phyloP scores from a whole-genome alignment of 148 eudicot species.

The Pouteria glomerata region DNA sequence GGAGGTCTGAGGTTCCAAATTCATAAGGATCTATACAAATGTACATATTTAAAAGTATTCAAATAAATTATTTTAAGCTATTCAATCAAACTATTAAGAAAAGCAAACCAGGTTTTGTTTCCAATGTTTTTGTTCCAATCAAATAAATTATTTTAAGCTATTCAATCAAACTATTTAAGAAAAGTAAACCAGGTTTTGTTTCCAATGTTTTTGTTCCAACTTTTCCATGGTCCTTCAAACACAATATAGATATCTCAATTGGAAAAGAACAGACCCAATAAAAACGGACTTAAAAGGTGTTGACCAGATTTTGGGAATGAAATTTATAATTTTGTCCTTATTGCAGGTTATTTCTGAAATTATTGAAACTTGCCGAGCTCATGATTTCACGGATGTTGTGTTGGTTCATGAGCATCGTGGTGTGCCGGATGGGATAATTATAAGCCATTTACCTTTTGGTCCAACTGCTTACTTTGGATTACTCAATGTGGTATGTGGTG shows the following conservation, averaged over 20 bases:
- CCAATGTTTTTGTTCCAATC: too few relatives aligned
- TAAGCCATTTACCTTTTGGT: slow-evolving; percentile 91
- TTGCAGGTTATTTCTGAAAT: slow-evolving; percentile 80
- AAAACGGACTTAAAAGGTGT: background rate
- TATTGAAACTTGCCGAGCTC: slow-evolving; percentile 79
- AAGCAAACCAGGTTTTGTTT: too few relatives aligned
- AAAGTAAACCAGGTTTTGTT: background rate
- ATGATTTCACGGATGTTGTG: slow-evolving; percentile 82
- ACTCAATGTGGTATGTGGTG: slow-evolving; percentile 76
- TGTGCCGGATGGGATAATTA: slow-evolving; percentile 82
- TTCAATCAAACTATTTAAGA: background rate
- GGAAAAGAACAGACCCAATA: background rate
- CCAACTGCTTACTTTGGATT: slow-evolving; percentile 97
- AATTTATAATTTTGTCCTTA: background rate
- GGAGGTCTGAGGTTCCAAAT: background rate
- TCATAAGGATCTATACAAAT: background rate
- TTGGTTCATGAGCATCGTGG: slow-evolving; percentile 98
- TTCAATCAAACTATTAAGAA: too few relatives aligned
- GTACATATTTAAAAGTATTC: background rate
- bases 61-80: too few relatives aligned
- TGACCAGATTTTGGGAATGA: background rate
- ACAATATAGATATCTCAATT: background rate
- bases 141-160: too few relatives aligned
- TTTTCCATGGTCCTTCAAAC: background rate
- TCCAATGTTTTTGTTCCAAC: background rate